phyloP scores from a whole-genome alignment of 1,284 basidiomycete genomes.

The Marasmius sp. region DNA sequence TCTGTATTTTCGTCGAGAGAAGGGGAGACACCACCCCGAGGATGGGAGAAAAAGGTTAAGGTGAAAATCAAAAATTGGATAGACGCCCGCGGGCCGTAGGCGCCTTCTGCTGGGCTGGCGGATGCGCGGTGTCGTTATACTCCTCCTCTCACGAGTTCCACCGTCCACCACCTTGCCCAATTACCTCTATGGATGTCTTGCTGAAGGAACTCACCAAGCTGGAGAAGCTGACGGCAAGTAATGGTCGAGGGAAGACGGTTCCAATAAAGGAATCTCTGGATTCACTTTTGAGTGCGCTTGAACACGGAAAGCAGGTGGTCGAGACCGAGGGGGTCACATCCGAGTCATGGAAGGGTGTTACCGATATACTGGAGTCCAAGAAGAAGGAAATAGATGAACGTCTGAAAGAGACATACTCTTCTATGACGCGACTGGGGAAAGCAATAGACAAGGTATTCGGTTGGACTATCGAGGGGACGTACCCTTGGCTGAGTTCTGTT shows the following conservation, averaged over 20 bases:
- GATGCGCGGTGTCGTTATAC: background rate
- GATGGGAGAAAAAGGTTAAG: background rate
- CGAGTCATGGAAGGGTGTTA: slow-evolving; percentile 53
- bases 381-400: slow-evolving; percentile 87
- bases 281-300: slow-evolving; percentile 61
- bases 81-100: background rate
- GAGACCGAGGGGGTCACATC: slow-evolving; percentile 53
- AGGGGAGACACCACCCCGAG: background rate
- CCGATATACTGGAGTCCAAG: slow-evolving; percentile 59
- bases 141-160: background rate
- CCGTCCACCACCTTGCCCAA: background rate
- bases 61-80: background rate
- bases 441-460: slow-evolving; percentile 79
- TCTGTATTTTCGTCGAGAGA: slow-evolving; percentile 5
- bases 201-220: slow-evolving; percentile 76
- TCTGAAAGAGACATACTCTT: slow-evolving; percentile 84
- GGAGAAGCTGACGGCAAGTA: slow-evolving; percentile 54
- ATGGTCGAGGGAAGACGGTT: slow-evolving; percentile 50
- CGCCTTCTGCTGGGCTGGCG: background rate
- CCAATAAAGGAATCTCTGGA: slow-evolving; percentile 69
- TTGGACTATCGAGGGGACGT: background rate
- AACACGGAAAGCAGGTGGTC: slow-evolving; percentile 56
- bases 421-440: slow-evolving; percentile 78
- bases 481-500: background rate
- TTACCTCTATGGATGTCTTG: slow-evolving; percentile 57